Base-by-base conservation (phyloP, 140 eudicot genomes). In the Flaveria floridana region DNA sequence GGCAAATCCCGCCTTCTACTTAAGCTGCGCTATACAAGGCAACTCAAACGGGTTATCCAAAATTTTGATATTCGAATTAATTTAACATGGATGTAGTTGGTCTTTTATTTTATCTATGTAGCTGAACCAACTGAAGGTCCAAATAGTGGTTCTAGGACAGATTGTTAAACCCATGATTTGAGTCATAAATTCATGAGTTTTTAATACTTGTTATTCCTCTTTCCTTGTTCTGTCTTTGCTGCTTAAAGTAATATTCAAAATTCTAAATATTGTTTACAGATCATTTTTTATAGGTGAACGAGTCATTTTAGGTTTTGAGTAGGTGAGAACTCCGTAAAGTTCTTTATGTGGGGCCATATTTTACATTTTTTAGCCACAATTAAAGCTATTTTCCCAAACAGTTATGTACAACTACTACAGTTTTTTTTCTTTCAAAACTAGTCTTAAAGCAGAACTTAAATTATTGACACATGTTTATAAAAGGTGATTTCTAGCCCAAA, bases 1-100 rank as follows among this genome's bases (percentile, higher is more conserved):
- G 98, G 98, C 76, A 81, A 75, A 79, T 79, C 71, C 98, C 98
- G 4, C 59, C 85, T 57, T 65, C 98, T 19, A 92, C 98, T 18
- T 91, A 56, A 86, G 28, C 21, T 26, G 26, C 30, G 9, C 3
- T 11, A 77, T 56, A 57, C 39, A 57, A 6, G 53, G 25, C 68
- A 39, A 37, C 11, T 44, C 19, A 47, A 44, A 11, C 58, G 51
- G 68, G 47, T 62, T 70, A 52, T 50, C 47, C 48, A 71, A 48
- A 53, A 41, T 78, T 63, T 78, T 78, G 56, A 50, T 62, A 7
- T 64, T 46, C 1, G 26, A 21, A 3, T 41, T 57, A 77, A 8
- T 51, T 34, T 57, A 39, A 77, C 51, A 56, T 6, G 18, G 28
- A 28, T 34, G 70, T 65, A 65, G 20, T 70, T 66, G 74, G 41